Percentiles rank a stretch among this genome's conserved stretches.
These are phyloP conservation scores for Penicillium goetzii DNA, from an alignment of 495 filamentous ascomycete genomes.

Conservation along the genomic window DNA sequence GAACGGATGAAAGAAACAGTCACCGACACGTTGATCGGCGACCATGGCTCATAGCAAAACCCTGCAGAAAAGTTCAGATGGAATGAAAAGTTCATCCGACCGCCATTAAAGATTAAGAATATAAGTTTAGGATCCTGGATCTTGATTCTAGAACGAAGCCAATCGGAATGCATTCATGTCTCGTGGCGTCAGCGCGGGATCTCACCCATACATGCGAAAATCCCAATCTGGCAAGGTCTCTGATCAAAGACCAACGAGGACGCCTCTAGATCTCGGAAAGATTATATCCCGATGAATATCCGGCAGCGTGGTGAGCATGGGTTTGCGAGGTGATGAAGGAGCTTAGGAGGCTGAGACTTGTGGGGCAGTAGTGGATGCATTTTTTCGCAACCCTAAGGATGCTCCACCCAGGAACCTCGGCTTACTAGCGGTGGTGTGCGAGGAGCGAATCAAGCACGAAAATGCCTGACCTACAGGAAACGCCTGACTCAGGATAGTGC, in stretches of 20 bases:
- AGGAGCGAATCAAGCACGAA: slow-evolving; percentile 18
- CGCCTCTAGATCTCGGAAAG: slow-evolving; percentile 13
- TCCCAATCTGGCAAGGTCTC: slow-evolving; percentile 11
- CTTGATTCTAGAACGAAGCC: slow-evolving; percentile 9
- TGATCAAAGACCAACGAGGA: slow-evolving; percentile 12
- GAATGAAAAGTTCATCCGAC: slow-evolving; percentile 12
- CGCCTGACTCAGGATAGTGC: slow-evolving; percentile 14
- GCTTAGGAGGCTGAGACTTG: slow-evolving; percentile 1
- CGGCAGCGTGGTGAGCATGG: background rate
- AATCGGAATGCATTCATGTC: slow-evolving; percentile 5
- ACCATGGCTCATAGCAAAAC: slow-evolving; percentile 6
- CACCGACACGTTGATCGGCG: background rate
- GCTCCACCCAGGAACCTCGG: slow-evolving; percentile 16
- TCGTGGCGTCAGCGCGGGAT: slow-evolving; percentile 15
- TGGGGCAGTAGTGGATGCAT: background rate
- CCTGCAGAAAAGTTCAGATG: background rate
- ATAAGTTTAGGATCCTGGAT: slow-evolving; percentile 14
- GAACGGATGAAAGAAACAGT: slow-evolving; percentile 8
- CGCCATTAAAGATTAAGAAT: slow-evolving; percentile 7
- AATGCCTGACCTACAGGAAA: slow-evolving; percentile 16
- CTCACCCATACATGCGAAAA: slow-evolving; percentile 3
- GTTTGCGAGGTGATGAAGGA: slow-evolving; percentile 11
- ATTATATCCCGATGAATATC: slow-evolving; percentile 14
- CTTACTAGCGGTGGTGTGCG: slow-evolving; percentile 6
- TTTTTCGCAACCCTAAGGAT: slow-evolving; percentile 6